These are phyloP conservation scores for Oryza nivara DNA, from an alignment of 176 grass and related monocot genomes.

Conservation along the genomic window DNA sequence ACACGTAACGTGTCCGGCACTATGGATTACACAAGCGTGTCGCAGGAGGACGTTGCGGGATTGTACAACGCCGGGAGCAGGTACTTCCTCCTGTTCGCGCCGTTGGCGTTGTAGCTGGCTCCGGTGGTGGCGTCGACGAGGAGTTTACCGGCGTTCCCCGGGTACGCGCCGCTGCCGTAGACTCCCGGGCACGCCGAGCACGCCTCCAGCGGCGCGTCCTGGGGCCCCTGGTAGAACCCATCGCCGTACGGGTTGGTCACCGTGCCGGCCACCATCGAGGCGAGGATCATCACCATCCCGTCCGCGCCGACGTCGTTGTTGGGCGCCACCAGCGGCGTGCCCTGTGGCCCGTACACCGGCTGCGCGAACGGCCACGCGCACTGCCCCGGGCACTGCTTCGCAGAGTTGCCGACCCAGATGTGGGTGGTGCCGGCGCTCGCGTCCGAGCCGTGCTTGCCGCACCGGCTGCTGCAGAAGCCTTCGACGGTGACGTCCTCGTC, in stretches of 20 bases:
- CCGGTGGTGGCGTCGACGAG: slow-evolving; percentile 54
- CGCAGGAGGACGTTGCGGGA: slow-evolving; percentile 55
- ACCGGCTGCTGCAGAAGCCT: slow-evolving; percentile 68
- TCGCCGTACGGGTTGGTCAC: slow-evolving; percentile 59
- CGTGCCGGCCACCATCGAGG: slow-evolving; percentile 57
- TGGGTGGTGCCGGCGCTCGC: slow-evolving; percentile 9
- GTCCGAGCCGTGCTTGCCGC: slow-evolving; percentile 46
- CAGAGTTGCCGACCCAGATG: slow-evolving; percentile 58
- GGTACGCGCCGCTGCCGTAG: slow-evolving; percentile 60
- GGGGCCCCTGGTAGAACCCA: slow-evolving; percentile 64
- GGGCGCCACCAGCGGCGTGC: slow-evolving; percentile 48
- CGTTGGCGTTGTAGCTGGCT: slow-evolving; percentile 63
- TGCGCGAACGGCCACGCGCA: slow-evolving; percentile 71
- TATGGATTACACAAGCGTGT: slow-evolving; percentile 46
- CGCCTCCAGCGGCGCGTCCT: slow-evolving; percentile 54
- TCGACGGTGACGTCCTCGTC: slow-evolving; percentile 49
- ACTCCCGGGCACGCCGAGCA: slow-evolving; percentile 59
- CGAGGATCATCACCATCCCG: slow-evolving; percentile 60
- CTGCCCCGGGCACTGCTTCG: slow-evolving; percentile 61
- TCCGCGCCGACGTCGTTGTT: slow-evolving; percentile 63
- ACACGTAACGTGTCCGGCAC: not conserved
- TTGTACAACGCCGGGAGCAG: slow-evolving; percentile 61
- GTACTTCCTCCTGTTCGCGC: slow-evolving; percentile 58
- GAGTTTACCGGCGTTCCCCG: slow-evolving; percentile 57
- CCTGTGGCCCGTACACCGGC: slow-evolving; percentile 65